phyloP scores from a whole-genome alignment of 495 filamentous ascomycete genomes.

The Oidiodendron maius region DNA sequence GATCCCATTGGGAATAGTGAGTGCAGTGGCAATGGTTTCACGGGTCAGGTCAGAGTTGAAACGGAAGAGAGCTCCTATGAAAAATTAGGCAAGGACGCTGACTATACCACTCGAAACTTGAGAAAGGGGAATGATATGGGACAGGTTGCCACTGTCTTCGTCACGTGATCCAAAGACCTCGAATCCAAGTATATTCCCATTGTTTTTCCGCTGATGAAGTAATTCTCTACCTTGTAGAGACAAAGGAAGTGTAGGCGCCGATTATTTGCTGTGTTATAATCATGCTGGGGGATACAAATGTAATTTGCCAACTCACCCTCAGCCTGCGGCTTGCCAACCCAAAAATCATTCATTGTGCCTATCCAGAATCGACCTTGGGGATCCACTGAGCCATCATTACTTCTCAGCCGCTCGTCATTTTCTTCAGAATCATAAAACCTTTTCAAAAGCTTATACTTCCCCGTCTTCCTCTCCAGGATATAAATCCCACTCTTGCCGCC shows the following conservation, averaged over 20 bases:
- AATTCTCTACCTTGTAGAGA: too few relatives aligned
- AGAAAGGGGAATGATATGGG: neutral
- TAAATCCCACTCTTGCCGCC: slow-evolving; percentile 80
- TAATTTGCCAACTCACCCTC: slow-evolving; percentile 39
- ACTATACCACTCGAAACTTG: too few relatives aligned
- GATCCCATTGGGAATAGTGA: slow-evolving; percentile 86
- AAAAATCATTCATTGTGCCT: slow-evolving; percentile 81
- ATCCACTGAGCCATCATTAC: slow-evolving; percentile 82
- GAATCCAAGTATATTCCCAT: too few relatives aligned
- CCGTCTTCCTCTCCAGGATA: slow-evolving; percentile 61
- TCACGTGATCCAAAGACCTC: too few relatives aligned
- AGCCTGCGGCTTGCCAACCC: slow-evolving; percentile 38
- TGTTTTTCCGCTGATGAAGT: too few relatives aligned
- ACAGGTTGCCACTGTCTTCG: too few relatives aligned
- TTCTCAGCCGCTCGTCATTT: slow-evolving; percentile 43
- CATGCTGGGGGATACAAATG: neutral
- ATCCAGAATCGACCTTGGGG: slow-evolving; percentile 81
- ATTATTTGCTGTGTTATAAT: too few relatives aligned
- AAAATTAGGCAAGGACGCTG: neutral
- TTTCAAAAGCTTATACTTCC: slow-evolving; percentile 54
- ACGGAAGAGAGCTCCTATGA: slow-evolving; percentile 20
- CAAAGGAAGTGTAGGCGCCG: too few relatives aligned
- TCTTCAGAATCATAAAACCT: slow-evolving; percentile 47
- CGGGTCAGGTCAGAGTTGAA: slow-evolving; percentile 21
- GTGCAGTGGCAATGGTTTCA: slow-evolving; percentile 21